Percentiles rank a stretch among this genome's conserved stretches.
These are phyloP conservation scores for Rhododendron griersonianum DNA, from an alignment of 148 eudicot genomes.

Conservation along the genomic window DNA sequence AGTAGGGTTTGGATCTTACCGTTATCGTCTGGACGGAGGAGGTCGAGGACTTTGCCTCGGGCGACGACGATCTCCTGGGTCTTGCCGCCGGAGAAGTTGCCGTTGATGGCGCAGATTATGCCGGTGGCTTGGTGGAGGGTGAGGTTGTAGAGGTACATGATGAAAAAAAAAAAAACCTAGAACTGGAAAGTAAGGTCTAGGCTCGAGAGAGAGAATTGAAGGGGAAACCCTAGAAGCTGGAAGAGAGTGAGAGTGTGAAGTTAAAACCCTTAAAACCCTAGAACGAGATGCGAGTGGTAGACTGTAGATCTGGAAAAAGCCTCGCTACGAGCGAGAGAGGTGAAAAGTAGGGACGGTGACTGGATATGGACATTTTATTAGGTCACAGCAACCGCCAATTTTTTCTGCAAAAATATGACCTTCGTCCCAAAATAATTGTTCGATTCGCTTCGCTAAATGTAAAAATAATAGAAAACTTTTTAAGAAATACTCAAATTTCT, in stretches of 20 bases:
- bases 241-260: background rate
- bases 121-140: slow-evolving; percentile 91
- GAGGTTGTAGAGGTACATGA: slow-evolving; percentile 86
- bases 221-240: background rate
- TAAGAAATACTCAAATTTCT: too few relatives aligned
- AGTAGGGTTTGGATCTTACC: slow-evolving; percentile 91
- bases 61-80: slow-evolving; percentile 79
- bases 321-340: too few relatives aligned
- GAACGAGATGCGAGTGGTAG: accelerated
- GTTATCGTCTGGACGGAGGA: slow-evolving; percentile 81
- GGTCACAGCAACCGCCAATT: too few relatives aligned
- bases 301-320: too few relatives aligned
- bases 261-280: background rate
- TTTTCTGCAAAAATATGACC: too few relatives aligned
- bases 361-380: too few relatives aligned
- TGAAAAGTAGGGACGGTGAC: too few relatives aligned
- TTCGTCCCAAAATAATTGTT: too few relatives aligned
- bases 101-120: slow-evolving; percentile 68
- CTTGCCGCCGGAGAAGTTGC: slow-evolving; percentile 85
- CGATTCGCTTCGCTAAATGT: too few relatives aligned
- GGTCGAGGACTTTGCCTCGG: slow-evolving; percentile 79
- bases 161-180: background rate
- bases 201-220: background rate
- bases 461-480: too few relatives aligned
- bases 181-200: background rate